Evolutionary conservation across 305 asterid genomes (phyloP), one percentile per base, ranked within the genome.

Genomic region (Solanum hybrid): DNA sequence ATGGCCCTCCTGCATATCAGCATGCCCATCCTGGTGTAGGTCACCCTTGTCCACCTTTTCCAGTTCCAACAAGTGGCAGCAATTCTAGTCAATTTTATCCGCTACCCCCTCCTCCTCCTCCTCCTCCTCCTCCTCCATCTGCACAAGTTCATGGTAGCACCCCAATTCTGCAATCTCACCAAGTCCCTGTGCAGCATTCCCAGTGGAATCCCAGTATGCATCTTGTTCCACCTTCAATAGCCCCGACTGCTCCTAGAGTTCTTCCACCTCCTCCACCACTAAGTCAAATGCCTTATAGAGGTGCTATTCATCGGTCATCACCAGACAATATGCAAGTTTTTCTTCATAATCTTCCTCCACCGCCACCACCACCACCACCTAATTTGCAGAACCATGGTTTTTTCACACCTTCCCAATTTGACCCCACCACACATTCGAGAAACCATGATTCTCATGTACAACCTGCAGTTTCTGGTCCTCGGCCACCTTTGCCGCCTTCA

Each of bases 171-270:
- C 91, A 87, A 87, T 75, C 92, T 87, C 91, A 91, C 90, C 93
- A 91, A 89, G 89, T 90, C 86, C 89, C 93, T 38, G 91, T 89
- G 89, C 94, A 91, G 79, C 92, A 91, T 88, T 87, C 89, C 24
- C 94, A 90, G 12, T 95, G 98, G 97, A 90, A 90, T 90, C 95
- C 90, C 86, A 94, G 88, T 90, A 90, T 88, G 51, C 93, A 89
- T 87, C 96, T 87, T 80, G 86, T 85, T 90, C 91, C 92, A 86
- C 93, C 92, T 10, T 75, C 90, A 13, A 90, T 89, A 29, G 91
- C 94, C 79, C 89, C 86, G 27, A 87, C 88, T 15, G 93, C 92
- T 87, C 91, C 93, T 51, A 89, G 91, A 81, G 86, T 92, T 35
- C 90, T 91, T 88, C 93, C 90, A 34, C 92, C 88, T 88, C 93